These are phyloP conservation scores for Cercospora beticola DNA, from an alignment of 2,329 filamentous ascomycete genomes.

Conservation along the genomic window DNA sequence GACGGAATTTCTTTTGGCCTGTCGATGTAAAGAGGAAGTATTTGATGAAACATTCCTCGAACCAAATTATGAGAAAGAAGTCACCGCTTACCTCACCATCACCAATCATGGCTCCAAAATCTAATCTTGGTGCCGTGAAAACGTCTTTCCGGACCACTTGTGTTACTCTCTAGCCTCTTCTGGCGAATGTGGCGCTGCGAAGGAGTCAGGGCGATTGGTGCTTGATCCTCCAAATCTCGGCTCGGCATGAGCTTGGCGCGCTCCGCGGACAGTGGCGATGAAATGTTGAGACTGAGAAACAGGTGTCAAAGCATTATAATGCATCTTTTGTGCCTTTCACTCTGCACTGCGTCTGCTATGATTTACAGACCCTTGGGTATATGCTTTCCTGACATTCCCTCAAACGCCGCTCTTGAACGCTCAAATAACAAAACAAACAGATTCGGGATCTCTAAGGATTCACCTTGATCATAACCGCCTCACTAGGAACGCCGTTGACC, in stretches of 20 bases:
- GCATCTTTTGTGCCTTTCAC: background rate
- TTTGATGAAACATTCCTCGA: background rate
- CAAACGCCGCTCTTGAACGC: background rate
- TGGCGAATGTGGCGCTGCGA: background rate
- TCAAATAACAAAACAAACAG: background rate
- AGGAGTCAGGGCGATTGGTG: slow-evolving; percentile 2
- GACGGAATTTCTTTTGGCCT: background rate
- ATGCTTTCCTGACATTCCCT: background rate
- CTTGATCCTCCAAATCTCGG: slow-evolving; percentile 11
- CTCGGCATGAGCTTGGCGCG: slow-evolving; percentile 5
- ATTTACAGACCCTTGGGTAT: background rate
- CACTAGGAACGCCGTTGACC: background rate
- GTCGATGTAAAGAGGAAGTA: background rate
- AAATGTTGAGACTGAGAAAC: background rate
- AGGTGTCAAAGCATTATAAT: background rate
- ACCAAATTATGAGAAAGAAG: background rate
- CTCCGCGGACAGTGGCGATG: background rate
- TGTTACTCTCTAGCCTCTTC: slow-evolving; percentile 1
- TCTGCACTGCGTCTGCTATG: background rate
- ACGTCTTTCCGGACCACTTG: background rate
- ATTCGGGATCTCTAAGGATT: background rate
- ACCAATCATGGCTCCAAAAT: background rate
- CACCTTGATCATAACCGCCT: background rate
- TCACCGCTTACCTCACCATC: background rate
- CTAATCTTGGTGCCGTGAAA: background rate